phyloP scores from a whole-genome alignment of 2,329 filamentous ascomycete genomes.

The Escovopsis sp. region DNA sequence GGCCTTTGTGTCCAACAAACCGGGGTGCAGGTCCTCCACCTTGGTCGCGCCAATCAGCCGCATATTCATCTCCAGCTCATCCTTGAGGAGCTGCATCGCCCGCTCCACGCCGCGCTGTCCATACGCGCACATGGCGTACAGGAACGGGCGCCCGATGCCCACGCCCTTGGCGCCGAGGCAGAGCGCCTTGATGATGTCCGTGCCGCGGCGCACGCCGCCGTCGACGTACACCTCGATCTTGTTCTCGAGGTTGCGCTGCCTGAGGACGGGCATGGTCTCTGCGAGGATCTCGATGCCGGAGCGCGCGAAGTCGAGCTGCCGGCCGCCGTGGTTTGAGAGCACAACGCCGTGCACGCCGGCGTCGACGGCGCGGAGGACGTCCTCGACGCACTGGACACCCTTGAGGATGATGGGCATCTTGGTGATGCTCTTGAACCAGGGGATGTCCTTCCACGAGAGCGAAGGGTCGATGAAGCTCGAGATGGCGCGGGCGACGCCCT shows the following conservation, averaged over 20 bases:
- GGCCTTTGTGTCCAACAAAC: slow-evolving; percentile 63
- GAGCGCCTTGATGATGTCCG: slow-evolving; percentile 89
- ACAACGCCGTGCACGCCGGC: slow-evolving; percentile 77
- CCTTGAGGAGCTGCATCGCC: slow-evolving; percentile 83
- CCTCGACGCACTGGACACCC: slow-evolving; percentile 90
- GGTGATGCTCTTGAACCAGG: slow-evolving; percentile 85
- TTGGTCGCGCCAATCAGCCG: slow-evolving; percentile 68
- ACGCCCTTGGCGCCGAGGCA: slow-evolving; percentile 86
- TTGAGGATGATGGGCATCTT: slow-evolving; percentile 93
- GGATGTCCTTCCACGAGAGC: slow-evolving; percentile 86
- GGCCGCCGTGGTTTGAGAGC: slow-evolving; percentile 87
- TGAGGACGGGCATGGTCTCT: slow-evolving; percentile 81
- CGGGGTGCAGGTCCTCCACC: slow-evolving; percentile 65
- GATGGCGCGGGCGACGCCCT: slow-evolving; percentile 89
- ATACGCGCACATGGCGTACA: slow-evolving; percentile 93
- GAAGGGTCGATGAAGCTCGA: slow-evolving; percentile 91
- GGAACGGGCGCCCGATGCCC: slow-evolving; percentile 84
- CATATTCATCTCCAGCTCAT: slow-evolving; percentile 99
- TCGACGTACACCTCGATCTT: slow-evolving; percentile 83
- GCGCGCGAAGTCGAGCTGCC: slow-evolving; percentile 83
- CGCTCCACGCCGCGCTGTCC: slow-evolving; percentile 75
- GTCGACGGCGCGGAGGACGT: slow-evolving; percentile 78
- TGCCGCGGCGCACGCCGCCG: slow-evolving; percentile 76
- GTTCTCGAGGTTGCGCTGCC: slow-evolving; percentile 55
- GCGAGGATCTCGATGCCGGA: slow-evolving; percentile 82